Evolutionary conservation across 108 stramenopile genomes (phyloP).

Genomic region (Nitzschia sp.): DNA sequence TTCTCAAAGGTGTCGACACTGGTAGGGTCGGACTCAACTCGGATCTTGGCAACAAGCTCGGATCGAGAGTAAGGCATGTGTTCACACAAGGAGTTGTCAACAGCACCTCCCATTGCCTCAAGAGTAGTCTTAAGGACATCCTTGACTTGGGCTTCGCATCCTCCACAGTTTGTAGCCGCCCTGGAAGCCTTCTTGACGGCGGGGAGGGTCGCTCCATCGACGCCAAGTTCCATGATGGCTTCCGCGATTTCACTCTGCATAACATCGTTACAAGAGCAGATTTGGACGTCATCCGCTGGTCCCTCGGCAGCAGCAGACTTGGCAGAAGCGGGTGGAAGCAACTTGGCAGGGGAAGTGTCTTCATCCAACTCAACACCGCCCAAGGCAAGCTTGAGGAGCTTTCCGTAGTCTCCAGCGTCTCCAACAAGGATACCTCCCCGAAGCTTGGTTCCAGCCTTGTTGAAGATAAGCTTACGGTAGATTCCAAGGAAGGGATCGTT

Average conservation of each 20-base stretch:
- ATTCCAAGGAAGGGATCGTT: conserved; percentile 84
- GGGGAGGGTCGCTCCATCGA: conserved; percentile 64
- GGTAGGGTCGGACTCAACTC: conserved; percentile 63
- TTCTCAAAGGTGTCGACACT: conserved; percentile 82
- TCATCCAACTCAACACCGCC: conserved; percentile 67
- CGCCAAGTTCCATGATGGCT: conserved; percentile 74
- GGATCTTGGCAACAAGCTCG: conserved; percentile 84
- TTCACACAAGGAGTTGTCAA: conserved; percentile 86
- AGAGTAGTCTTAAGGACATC: conserved; percentile 71
- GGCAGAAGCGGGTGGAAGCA: conserved; percentile 70
- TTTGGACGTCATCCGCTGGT: conserved; percentile 63
- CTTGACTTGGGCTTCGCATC: conserved; percentile 90
- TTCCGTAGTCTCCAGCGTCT: conserved; percentile 86
- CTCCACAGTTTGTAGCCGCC: conserved; percentile 92
- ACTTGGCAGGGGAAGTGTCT: conserved; percentile 54
- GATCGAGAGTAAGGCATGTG: conserved; percentile 85
- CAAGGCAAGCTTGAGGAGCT: conserved; percentile 75
- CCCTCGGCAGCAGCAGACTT: conserved; percentile 53
- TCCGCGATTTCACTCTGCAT: conserved; percentile 68
- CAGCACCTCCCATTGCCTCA: conserved; percentile 73
- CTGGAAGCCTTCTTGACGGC: conserved; percentile 82
- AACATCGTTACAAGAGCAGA: conserved; percentile 94
- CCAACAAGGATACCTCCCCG: conserved; percentile 92
- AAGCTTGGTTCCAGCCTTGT: conserved; percentile 85
- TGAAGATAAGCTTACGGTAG: conserved; percentile 94